These are phyloP conservation scores for Tinospora cordifolia DNA, from an alignment of 164 flowering plant genomes.

Conservation along the genomic window DNA sequence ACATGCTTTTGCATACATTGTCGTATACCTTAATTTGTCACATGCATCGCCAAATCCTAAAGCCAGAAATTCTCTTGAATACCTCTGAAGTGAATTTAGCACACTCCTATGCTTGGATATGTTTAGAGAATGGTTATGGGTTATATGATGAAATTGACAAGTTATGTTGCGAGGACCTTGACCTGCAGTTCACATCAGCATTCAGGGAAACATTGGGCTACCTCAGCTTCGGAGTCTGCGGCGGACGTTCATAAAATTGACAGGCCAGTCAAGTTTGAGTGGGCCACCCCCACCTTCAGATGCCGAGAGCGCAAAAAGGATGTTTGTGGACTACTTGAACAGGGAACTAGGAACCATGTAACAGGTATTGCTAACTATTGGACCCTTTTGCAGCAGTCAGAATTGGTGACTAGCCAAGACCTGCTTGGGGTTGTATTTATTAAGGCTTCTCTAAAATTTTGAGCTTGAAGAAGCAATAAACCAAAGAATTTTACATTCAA, in stretches of 20 bases:
- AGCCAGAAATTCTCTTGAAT: not conserved
- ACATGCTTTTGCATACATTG: too few species aligned
- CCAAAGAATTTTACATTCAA: not conserved
- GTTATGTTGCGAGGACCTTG: slow-evolving; percentile 15
- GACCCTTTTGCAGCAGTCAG: not conserved
- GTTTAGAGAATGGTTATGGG: not conserved
- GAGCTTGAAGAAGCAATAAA: not conserved
- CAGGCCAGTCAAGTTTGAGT: slow-evolving; percentile 87
- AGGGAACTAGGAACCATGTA: slow-evolving; percentile 65
- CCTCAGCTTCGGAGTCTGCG: slow-evolving; percentile 86
- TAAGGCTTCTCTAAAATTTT: not conserved
- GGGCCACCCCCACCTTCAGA: slow-evolving; percentile 98
- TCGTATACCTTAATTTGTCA: too few species aligned
- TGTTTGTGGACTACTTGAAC: slow-evolving; percentile 89
- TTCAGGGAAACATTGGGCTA: slow-evolving; percentile 63
- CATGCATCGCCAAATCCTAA: not conserved
- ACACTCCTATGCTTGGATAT: not conserved
- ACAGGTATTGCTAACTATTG: not conserved
- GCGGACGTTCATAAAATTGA: slow-evolving; percentile 76
- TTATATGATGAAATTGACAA: not conserved
- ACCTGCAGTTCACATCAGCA: slow-evolving; percentile 27
- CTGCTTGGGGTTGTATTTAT: not conserved
- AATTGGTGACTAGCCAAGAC: not conserved
- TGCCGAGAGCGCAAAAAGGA: slow-evolving; percentile 81
- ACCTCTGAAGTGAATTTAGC: not conserved